Evolutionary conservation across 352 stramenopile species (phyloP).

Genomic region (Phytophthora citrophthora): DNA sequence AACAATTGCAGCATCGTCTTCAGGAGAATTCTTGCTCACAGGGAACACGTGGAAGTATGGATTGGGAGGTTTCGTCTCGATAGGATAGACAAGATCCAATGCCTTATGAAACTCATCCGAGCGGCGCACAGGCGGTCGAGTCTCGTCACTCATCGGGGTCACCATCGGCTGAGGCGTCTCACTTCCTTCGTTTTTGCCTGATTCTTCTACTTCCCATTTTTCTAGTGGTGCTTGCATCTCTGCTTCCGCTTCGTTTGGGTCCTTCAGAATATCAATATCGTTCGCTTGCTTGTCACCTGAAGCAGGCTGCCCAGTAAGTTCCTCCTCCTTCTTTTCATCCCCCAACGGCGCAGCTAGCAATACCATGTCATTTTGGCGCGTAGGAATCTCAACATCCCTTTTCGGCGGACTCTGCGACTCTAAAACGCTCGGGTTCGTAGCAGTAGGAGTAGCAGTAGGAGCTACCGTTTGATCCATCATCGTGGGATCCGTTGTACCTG

Average conservation of each 20-base stretch:
- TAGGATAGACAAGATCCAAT: slow-evolving; percentile 29
- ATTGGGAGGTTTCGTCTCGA: slow-evolving; percentile 23
- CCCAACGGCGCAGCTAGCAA: background rate
- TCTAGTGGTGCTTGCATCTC: slow-evolving; percentile 28
- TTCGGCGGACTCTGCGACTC: slow-evolving; percentile 1
- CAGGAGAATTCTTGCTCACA: slow-evolving; percentile 15
- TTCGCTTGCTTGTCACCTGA: background rate
- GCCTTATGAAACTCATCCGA: slow-evolving; percentile 25
- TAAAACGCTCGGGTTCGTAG: background rate
- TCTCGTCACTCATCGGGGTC: slow-evolving; percentile 6
- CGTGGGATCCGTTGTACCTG: background rate
- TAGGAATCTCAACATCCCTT: slow-evolving; percentile 6
- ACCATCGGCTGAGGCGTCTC: slow-evolving; percentile 6
- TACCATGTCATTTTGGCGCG: slow-evolving; percentile 12
- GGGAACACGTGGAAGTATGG: slow-evolving; percentile 33
- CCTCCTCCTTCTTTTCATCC: slow-evolving; percentile 8
- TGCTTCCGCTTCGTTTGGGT: slow-evolving; percentile 14
- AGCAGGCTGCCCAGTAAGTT: background rate
- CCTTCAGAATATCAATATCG: slow-evolving; percentile 1
- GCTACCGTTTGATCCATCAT: background rate
- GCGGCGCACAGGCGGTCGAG: slow-evolving; percentile 13
- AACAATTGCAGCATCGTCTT: slow-evolving; percentile 22
- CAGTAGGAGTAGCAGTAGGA: background rate
- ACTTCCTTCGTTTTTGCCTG: slow-evolving; percentile 1
- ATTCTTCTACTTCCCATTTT: slow-evolving; percentile 20